Base-by-base conservation (phyloP, 2,329 filamentous ascomycete genomes). In the Chrysoporthe puriensis region DNA sequence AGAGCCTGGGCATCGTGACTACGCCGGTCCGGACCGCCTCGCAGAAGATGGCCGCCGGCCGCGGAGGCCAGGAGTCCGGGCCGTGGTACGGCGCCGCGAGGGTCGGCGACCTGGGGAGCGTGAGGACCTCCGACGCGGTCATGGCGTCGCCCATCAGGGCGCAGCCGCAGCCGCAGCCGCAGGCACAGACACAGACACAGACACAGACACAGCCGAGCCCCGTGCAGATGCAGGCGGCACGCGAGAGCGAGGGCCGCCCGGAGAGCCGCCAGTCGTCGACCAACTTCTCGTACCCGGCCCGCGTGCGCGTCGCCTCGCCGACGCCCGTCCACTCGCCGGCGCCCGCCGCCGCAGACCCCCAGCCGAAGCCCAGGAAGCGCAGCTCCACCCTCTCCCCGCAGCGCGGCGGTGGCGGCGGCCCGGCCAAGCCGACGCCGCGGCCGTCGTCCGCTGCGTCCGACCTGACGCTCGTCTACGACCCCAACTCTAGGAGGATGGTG, bases 401-500 rank as follows among this genome's bases (percentile, higher is more conserved):
- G 18, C 73, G 73, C 58, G 69, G 68, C 8, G 71, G 72, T 36
- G 72, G 2, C 26, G 26, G 26, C 40, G 72, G 2, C 26, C n/a
- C n/a, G n/a, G n/a, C 70, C 3, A 70, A 72, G 9, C 73, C 68
- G 11, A 72, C 40, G 4, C 14, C 72, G 11, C 72, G 71, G 66
- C 71, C 73, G 21, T 68, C 71, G 13, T 75, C 78, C 4, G 36
- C 71, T 2, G 66, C 70, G 6, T 74, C 80, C 54, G 79, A 82
- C 56, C 78, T 83, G 71, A 76, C 79, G 43, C 72, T 91, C 75
- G 85, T 91, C 59, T 88, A 89, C 72, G 88, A 90, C 70, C 82
- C 87, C n/a, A 90, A 90, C 72, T 89, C 88, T 18, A 83, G 88
- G 71, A 85, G 88, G 68, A 88, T 90, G 82, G 81, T 90, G 3